Conservation (phyloP, 1,284 basidiomycete genomes). For the Laetiporus sulphureus region DNA sequence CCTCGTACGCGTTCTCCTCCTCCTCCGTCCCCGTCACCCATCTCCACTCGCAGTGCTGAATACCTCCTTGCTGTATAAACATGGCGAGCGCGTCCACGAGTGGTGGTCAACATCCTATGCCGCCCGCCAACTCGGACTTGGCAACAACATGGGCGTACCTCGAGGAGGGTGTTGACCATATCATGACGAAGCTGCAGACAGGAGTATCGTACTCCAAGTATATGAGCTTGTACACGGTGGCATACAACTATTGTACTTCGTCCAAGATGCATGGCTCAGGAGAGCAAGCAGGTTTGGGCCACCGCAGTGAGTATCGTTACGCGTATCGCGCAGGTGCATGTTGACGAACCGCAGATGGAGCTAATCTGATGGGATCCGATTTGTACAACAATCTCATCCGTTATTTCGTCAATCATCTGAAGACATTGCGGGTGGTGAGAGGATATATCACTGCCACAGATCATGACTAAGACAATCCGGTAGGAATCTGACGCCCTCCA, state of each 20-base stretch:
- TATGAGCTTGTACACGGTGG: constrained; percentile 89
- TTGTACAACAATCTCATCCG: constrained; percentile 85
- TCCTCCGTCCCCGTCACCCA: background rate
- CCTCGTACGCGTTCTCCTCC: background rate
- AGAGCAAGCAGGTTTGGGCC: constrained; percentile 39
- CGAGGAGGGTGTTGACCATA: constrained; percentile 85
- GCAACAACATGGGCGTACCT: constrained; percentile 88
- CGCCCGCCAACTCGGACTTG: constrained; percentile 62
- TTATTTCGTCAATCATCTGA: constrained; percentile 82
- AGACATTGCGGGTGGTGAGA: constrained; percentile 57
- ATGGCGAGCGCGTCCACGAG: constrained; percentile 22
- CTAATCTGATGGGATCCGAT: constrained; percentile 93
- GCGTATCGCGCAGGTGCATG: constrained; percentile 11
- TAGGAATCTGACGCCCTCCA: constrained; percentile 77
- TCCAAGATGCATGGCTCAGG: constrained; percentile 72
- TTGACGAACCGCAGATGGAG: constrained; percentile 57
- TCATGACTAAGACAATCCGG: constrained; percentile 8
- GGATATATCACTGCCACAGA: constrained; percentile 7
- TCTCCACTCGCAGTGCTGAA: constrained; percentile 15
- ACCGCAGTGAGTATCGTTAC: constrained; percentile 46
- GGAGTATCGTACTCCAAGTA: constrained; percentile 92
- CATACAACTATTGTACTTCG: constrained; percentile 95
- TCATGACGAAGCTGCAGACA: constrained; percentile 84
- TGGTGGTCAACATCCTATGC: constrained; percentile 37
- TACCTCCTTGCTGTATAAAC: constrained; percentile 7